Base-by-base conservation (phyloP, 2,329 filamentous ascomycete species). In the Rhinocladiella similis region DNA sequence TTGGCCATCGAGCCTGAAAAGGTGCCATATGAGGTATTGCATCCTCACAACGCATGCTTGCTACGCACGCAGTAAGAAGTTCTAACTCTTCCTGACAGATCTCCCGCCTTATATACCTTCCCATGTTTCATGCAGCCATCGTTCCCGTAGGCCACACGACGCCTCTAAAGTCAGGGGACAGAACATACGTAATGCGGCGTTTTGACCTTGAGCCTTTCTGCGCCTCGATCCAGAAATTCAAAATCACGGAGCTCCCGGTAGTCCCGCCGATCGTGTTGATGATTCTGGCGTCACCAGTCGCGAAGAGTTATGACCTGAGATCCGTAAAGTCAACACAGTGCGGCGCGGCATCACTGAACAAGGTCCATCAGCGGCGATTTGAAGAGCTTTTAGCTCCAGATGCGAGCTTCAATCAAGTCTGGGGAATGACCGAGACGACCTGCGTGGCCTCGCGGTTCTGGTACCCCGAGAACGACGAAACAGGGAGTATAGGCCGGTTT, bases 121-220 rank as follows among this genome's bases (percentile, higher is more conserved):
- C 79, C 3, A 77, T 80, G 70, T 83, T 83, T 61, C 80, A 82
- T 64, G 72, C 75, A 1, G 80, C 80, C 59, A 74, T 75, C 3
- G 70, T 73, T 0, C 70, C 78, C 3, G 74, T 76, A 59, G 74
- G 75, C 22, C 69, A 77, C 54, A 67, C 79, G 43, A 75, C 75
- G 61, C 70, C 75, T n/a, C 68, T 79, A 3, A 73, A 75, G 16
- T 72, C 75, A 19, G 78, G 78, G 7, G 68, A 75, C 35, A 71
- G 72, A 5, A 70, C 75, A 5, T 81, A 77, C 1, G 83, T 93
- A 9, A 86, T 94, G 82, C 76, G 86, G 1, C 87, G 87, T 59
- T 97, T 96, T 70, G 89, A 95, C 56, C 77, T 96, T 3, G 86
- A 89, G 64, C 81, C 82, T 55, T 91, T 89, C 70, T 95, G 91